These are phyloP conservation scores for Neofusicoccum parvum DNA, from an alignment of 2,329 filamentous ascomycete genomes.

Conservation along the genomic window DNA sequence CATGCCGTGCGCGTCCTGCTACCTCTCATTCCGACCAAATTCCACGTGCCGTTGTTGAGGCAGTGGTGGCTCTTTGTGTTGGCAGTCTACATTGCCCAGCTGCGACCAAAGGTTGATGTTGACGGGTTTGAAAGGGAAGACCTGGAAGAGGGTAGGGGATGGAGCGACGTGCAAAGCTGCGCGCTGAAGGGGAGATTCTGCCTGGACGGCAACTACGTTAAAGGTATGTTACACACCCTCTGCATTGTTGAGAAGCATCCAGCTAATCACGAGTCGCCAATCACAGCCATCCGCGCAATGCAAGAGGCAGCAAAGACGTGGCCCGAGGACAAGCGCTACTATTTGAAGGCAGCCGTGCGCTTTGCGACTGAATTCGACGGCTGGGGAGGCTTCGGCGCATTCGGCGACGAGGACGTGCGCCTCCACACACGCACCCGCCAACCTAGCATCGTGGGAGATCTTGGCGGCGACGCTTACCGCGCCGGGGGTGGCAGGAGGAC, in stretches of 20 bases:
- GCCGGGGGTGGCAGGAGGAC: slow-evolving; percentile 1
- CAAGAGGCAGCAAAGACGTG: slow-evolving; percentile 73
- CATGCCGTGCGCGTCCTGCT: slow-evolving; percentile 88
- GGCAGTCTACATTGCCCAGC: slow-evolving; percentile 73
- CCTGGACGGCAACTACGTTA: slow-evolving; percentile 82
- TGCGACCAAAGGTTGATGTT: slow-evolving; percentile 70
- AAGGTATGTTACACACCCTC: slow-evolving; percentile 50
- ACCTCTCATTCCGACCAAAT: slow-evolving; percentile 71
- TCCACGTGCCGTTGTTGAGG: slow-evolving; percentile 72
- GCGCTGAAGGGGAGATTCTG: slow-evolving; percentile 69
- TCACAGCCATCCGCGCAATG: slow-evolving; percentile 68
- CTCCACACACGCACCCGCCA: slow-evolving; percentile 19
- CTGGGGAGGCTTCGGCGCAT: slow-evolving; percentile 58
- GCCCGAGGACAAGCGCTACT: slow-evolving; percentile 68
- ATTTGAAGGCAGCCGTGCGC: slow-evolving; percentile 68
- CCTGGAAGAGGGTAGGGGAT: slow-evolving; percentile 66
- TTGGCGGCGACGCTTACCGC: not conserved
- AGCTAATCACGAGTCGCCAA: not conserved
- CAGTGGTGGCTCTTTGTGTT: slow-evolving; percentile 90
- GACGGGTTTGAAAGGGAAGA: slow-evolving; percentile 57
- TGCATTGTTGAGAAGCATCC: not conserved
- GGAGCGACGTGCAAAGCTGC: slow-evolving; percentile 74
- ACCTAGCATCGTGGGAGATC: slow-evolving; percentile 10
- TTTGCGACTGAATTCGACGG: slow-evolving; percentile 74
- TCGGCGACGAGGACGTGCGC: slow-evolving; percentile 18